Base-by-base conservation (phyloP, 2,329 filamentous ascomycete species). In the Aureobasidium leucospermi region DNA sequence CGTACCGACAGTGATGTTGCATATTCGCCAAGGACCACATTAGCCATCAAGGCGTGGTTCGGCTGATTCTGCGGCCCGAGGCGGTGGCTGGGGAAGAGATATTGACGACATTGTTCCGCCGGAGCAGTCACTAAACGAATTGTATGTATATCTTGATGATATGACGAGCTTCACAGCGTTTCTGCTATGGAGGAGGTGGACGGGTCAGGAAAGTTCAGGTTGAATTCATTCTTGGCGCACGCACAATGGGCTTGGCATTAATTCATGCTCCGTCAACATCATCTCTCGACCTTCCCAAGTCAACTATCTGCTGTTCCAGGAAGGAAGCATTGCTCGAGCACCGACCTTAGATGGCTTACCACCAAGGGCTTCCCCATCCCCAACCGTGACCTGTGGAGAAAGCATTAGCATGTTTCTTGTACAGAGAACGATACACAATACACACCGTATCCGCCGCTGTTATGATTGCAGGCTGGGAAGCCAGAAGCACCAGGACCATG, bases 321-420 rank as follows among this genome's bases (percentile, higher is more conserved):
- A n/a, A 48, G 4, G 1, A 16, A 47, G 16, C 3, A 10, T n/a
- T 3, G n/a, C 29, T 9, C 29, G 15, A n/a, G 29, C 28, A 32
- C 3, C 4, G 6, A 11, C 28, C 29, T 32, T 6, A 4, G 23
- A 6, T 13, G 5, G 3, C 39, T 8, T 16, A 58, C 39, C 32
- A 58, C 53, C 43, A 58, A 23, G 53, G 43, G 3, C 15, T 58
- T 5, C 53, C 53, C 53, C 53, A 58, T 15, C 53, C 53, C 53
- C 43, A 58, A n/a, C 53, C 53, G 15, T 58, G 53, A 9, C 53
- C 23, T 23, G 23, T 4, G 23, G 3, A 2, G 23, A 23, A 23
- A 23, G 23, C 23, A 3, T 23, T 23, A 23, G 23, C 23, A 23
- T 23, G 23, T 23, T 23, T 23, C 23, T 23, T 23, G 23, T 23